Percentiles rank a stretch among this genome's conserved stretches.
Evolutionary conservation across 257 asterid genomes (phyloP).

Genomic region (Rubia yunnanensis): DNA sequence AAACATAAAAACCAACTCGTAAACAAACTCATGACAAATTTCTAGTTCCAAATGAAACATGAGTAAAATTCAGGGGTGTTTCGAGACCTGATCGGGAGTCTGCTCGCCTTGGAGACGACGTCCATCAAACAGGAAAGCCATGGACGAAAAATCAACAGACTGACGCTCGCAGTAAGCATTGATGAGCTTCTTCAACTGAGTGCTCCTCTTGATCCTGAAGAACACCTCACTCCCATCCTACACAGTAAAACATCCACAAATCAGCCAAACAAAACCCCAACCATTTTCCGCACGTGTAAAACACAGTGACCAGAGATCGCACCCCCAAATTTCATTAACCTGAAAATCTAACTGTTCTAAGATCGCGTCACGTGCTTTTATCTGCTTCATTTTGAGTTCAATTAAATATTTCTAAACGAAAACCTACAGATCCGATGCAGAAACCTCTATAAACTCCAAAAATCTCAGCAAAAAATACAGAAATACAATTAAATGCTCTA

Average conservation of each 20-base stretch:
- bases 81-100: constrained; percentile 36
- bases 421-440: background rate
- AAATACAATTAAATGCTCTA: background rate
- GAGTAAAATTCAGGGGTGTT: constrained; percentile 2
- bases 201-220: constrained; percentile 32
- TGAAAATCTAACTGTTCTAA: background rate
- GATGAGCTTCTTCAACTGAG: constrained; percentile 35
- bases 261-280: background rate
- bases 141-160: constrained; percentile 23
- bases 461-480: background rate
- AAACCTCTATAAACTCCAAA: background rate
- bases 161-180: constrained; percentile 38
- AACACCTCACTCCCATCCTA: constrained; percentile 36
- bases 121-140: constrained; percentile 36
- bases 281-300: background rate
- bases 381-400: background rate
- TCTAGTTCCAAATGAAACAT: background rate
- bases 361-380: background rate
- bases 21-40: background rate
- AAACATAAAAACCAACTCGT: background rate
- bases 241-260: background rate
- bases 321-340: background rate
- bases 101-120: constrained; percentile 28
- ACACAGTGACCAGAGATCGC: too few relatives aligned
- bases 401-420: background rate